Percentiles rank a stretch among this genome's conserved stretches.
Evolutionary conservation across 768 basidiomycete species (phyloP).

Genomic region (Pulveroboletus sp.): DNA sequence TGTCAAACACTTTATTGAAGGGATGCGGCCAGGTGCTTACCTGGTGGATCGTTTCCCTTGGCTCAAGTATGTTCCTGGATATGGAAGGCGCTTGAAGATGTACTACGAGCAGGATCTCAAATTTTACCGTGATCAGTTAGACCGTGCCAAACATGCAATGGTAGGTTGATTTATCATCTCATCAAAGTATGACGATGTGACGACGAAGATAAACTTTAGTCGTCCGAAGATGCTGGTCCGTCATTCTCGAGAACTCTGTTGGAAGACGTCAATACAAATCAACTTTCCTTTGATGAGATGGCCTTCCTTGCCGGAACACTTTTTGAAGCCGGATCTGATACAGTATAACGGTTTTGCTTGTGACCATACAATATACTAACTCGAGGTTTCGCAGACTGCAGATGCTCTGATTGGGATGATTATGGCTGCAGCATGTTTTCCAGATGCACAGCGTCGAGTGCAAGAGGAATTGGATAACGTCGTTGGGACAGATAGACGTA

Average conservation of each 20-base stretch:
- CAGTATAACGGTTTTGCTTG: constrained; percentile 25
- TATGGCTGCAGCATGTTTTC: constrained; percentile 55
- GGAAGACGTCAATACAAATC: constrained; percentile 46
- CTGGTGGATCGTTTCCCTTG: constrained; percentile 36
- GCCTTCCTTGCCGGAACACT: constrained; percentile 58
- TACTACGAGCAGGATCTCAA: constrained; percentile 50
- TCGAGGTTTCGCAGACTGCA: neutral
- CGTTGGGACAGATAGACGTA: constrained; percentile 39
- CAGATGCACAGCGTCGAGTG: constrained; percentile 45
- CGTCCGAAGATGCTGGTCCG: constrained; percentile 2
- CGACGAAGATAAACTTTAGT: constrained; percentile 6
- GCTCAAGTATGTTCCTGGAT: constrained; percentile 52
- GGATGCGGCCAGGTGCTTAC: constrained; percentile 31
- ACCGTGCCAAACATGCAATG: constrained; percentile 42
- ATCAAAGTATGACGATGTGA: neutral
- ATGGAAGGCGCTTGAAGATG: constrained; percentile 48
- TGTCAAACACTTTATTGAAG: constrained; percentile 26
- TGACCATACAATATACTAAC: neutral
- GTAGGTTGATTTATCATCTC: constrained; percentile 20
- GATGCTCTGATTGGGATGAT: constrained; percentile 37
- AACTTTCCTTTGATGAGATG: constrained; percentile 50
- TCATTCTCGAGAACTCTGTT: constrained; percentile 55
- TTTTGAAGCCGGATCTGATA: constrained; percentile 63
- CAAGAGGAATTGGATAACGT: constrained; percentile 54
- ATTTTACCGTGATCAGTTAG: constrained; percentile 50